These are phyloP conservation scores for Talaromyces sp. DNA, from an alignment of 2,329 filamentous ascomycete species.

Conservation along the genomic window DNA sequence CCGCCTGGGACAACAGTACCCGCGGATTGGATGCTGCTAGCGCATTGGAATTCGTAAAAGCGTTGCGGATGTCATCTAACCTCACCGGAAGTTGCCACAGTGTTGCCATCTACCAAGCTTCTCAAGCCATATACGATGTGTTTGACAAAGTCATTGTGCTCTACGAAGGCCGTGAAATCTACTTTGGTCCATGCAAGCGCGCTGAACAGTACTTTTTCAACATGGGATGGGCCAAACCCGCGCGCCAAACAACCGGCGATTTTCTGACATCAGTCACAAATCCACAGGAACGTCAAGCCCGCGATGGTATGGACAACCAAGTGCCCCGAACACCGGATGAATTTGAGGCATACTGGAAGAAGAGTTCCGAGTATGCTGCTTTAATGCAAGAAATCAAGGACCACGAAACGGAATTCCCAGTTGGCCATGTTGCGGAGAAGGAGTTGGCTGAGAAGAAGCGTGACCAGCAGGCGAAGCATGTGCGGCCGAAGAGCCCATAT, in stretches of 20 bases:
- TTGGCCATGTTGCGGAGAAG: constrained; percentile 31
- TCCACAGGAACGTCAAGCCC: constrained; percentile 55
- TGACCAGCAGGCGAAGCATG: constrained; percentile 35
- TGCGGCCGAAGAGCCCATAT: constrained; percentile 56
- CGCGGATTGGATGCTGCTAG: constrained; percentile 70
- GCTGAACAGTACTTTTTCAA: constrained; percentile 67
- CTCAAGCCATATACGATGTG: constrained; percentile 49
- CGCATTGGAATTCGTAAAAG: constrained; percentile 69
- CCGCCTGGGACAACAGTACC: constrained; percentile 76
- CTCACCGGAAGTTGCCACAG: constrained; percentile 60
- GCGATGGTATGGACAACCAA: constrained; percentile 56
- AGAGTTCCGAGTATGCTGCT: constrained; percentile 31
- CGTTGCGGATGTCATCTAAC: constrained; percentile 63
- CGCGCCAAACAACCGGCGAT: constrained; percentile 70
- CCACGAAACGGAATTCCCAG: constrained; percentile 32
- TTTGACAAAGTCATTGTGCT: constrained; percentile 69
- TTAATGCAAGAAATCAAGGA: constrained; percentile 36
- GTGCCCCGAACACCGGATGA: constrained; percentile 55
- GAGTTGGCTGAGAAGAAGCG: constrained; percentile 26
- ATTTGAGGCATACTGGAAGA: constrained; percentile 53
- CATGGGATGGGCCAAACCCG: constrained; percentile 69
- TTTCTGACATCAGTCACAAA: constrained; percentile 75
- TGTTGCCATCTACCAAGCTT: constrained; percentile 70
- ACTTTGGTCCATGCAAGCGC: constrained; percentile 61
- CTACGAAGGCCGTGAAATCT: constrained; percentile 67